Evolutionary conservation across 768 basidiomycete species (phyloP).

Genomic region (Boletus reticulatus): DNA sequence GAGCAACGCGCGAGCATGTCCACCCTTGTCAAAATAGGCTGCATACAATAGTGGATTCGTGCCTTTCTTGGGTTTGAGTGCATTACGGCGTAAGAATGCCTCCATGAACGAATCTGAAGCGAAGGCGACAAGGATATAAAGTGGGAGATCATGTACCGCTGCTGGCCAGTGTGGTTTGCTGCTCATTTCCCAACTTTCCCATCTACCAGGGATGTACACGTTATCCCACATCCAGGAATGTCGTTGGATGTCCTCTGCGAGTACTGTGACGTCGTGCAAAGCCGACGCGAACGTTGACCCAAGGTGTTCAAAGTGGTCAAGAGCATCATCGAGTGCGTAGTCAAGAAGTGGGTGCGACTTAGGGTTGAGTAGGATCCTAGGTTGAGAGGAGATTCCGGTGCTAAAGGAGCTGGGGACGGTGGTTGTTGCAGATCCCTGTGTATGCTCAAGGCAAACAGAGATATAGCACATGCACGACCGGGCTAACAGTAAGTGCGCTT

Average conservation of each 20-base stretch:
- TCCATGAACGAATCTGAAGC: neutral
- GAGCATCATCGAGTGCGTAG: neutral
- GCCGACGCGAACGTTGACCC: neutral
- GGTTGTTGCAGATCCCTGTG: neutral
- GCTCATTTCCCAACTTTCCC: too few species aligned
- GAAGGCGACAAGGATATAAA: neutral
- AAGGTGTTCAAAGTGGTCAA: neutral
- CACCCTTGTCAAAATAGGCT: neutral
- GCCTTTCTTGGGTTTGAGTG: neutral
- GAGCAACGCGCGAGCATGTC: neutral
- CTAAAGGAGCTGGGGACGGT: neutral
- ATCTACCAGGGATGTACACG: neutral
- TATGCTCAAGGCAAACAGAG: neutral
- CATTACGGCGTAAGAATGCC: neutral
- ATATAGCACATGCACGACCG: constrained; percentile 5
- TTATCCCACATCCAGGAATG: neutral
- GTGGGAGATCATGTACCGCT: neutral
- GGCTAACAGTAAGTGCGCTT: neutral
- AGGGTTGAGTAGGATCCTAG: neutral
- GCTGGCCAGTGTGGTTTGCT: neutral
- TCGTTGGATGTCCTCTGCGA: neutral
- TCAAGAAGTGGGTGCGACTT: neutral
- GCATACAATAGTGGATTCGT: constrained; percentile 4
- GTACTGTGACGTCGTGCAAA: neutral
- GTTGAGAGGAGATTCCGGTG: neutral